Evolutionary conservation across 2,329 filamentous ascomycete species (phyloP), one percentile per base, ranked within the genome.

Genomic region (Phaeosphaeria sp.): DNA sequence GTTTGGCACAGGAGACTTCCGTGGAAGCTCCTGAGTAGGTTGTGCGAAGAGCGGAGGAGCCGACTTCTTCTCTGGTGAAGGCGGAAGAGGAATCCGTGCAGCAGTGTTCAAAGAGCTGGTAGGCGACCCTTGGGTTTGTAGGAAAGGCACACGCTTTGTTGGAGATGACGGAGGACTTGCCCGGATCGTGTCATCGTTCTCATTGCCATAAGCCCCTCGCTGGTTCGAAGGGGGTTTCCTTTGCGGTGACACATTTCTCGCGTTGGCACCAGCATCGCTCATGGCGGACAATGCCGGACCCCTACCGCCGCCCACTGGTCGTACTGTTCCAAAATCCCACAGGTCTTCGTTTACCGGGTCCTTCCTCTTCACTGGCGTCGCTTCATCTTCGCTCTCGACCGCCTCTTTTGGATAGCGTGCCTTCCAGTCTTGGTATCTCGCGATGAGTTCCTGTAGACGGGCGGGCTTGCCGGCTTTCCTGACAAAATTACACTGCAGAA

Each of bases 281-380:
- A 97, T 87, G 0, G 88, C 83, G 65, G 90, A 84, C 49, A 91
- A 80, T 27, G 83, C 84, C 59, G 88, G 87, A 25, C 87, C 84
- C 27, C 72, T 60, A 17, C 57, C 69, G 15, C 63, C 67, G 39
- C 63, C 87, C 30, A 89, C 88, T 6, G 96, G 89, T 55, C 93
- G 86, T 51, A 99, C 92, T 0, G 95, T 99, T 44, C 95, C 95
- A 81, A 99, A 99, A 77, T 99, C 95, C 95, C 95, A 99, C 74
- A 98, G 87, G 75, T 98, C 95, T 74, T 97, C 92, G 33, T 90
- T 85, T 56, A 89, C 84, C 1, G 81, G 77, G 36, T 79, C 76
- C 62, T 76, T 69, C 51, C 77, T 70, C 57, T 79, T 71, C 22
- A 74, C 63, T 1, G 74, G 73, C 6, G 72, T 67, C 8, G 59